These are phyloP conservation scores for Sarocladium strictum DNA, from an alignment of 2,329 filamentous ascomycete genomes.

Conservation along the genomic window DNA sequence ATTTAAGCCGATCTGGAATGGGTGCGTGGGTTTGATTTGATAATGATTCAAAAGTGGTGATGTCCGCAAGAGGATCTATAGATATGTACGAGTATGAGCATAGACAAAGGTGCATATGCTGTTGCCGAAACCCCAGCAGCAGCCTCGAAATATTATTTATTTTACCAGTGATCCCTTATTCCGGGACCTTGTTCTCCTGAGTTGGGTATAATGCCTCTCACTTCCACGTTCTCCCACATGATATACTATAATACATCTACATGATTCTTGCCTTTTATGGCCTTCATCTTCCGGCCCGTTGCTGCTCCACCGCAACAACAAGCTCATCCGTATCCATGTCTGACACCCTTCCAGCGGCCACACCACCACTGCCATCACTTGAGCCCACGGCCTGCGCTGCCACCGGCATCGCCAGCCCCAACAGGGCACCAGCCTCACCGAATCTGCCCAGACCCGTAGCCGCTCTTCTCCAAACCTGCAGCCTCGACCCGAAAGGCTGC, in stretches of 20 bases:
- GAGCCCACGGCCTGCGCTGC: background rate
- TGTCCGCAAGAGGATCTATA: slow-evolving; percentile 10
- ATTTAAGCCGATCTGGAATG: slow-evolving; percentile 45
- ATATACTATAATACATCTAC: background rate
- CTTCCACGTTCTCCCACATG: background rate
- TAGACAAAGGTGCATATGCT: background rate
- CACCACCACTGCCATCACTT: too few relatives aligned
- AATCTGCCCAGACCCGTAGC: slow-evolving; percentile 32
- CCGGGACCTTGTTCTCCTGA: too few relatives aligned
- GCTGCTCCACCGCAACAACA: background rate
- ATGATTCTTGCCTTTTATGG: background rate
- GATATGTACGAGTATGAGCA: slow-evolving; percentile 5
- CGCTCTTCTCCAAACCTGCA: slow-evolving; percentile 34
- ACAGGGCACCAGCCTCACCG: slow-evolving; percentile 41
- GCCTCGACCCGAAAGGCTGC: slow-evolving; percentile 38
- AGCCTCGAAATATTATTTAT: background rate
- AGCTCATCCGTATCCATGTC: slow-evolving; percentile 7
- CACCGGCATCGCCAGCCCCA: slow-evolving; percentile 18
- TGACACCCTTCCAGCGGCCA: background rate
- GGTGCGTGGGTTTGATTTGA: background rate
- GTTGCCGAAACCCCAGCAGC: background rate
- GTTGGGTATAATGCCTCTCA: background rate
- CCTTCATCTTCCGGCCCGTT: background rate
- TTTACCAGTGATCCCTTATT: too few relatives aligned
- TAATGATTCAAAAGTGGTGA: background rate